Percentiles rank a stretch among this genome's conserved stretches.
Conservation (phyloP, 73 alveolate species). For the Breviolum minutum region DNA sequence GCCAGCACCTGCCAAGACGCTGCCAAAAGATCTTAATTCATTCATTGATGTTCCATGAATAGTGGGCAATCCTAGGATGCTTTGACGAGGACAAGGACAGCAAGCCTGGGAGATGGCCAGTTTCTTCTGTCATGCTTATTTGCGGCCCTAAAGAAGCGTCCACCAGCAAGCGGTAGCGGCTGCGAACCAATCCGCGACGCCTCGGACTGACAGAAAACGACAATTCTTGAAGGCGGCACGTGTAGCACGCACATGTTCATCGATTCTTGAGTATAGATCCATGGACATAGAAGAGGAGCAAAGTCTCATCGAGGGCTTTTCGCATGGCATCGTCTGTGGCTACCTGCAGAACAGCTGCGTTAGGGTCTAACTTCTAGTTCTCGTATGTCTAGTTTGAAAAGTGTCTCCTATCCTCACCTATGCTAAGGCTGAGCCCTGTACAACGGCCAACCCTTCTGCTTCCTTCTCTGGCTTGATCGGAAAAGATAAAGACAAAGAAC, state of each 20-base stretch:
- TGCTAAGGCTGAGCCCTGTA: not conserved
- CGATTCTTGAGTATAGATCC: too few relatives aligned
- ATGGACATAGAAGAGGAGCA: not conserved
- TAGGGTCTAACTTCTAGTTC: too few relatives aligned
- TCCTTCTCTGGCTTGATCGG: constrained; percentile 72
- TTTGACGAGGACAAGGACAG: not conserved
- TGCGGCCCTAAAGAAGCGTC: constrained; percentile 10
- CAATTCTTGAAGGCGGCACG: too few relatives aligned
- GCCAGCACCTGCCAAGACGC: not conserved
- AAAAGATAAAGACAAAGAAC: not conserved
- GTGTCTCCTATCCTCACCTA: not conserved
- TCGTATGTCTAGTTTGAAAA: too few relatives aligned
- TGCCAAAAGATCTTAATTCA: not conserved
- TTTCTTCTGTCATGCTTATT: not conserved
- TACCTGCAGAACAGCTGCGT: not conserved
- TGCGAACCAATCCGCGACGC: constrained; percentile 64
- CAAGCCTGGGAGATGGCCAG: not conserved
- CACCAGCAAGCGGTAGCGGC: constrained; percentile 80
- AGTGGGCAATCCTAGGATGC: too few relatives aligned
- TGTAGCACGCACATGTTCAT: too few relatives aligned
- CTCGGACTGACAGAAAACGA: not conserved
- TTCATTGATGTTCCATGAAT: not conserved
- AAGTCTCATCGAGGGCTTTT: constrained; percentile 55
- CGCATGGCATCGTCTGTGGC: constrained; percentile 91
- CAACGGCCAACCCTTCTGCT: constrained; percentile 80